Conservation (phyloP, 768 basidiomycete species). For the Mycena indigotica region DNA sequence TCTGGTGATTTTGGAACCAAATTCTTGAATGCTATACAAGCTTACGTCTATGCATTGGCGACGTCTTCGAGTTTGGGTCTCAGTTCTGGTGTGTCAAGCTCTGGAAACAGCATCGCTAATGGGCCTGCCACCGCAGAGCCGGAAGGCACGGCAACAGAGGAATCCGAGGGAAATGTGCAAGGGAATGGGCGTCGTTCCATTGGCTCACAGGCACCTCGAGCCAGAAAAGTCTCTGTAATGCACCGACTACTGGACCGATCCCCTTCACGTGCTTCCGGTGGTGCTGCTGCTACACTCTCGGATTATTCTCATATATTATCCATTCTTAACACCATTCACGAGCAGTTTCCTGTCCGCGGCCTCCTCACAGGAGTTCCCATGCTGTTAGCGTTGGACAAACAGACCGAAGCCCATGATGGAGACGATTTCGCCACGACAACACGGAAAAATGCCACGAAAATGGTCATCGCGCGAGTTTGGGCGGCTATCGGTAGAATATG, state of each 20-base stretch:
- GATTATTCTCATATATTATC: conserved; percentile 76
- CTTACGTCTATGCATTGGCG: conserved; percentile 78
- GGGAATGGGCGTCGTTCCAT: conserved; percentile 49
- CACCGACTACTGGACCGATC: conserved; percentile 53
- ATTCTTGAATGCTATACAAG: conserved; percentile 79
- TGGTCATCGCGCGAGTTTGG: conserved; percentile 69
- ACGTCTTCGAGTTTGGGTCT: conserved; percentile 67
- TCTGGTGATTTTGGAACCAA: conserved; percentile 64
- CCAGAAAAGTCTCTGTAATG: conserved; percentile 59
- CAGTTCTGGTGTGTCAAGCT: conserved; percentile 41
- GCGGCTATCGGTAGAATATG: conserved; percentile 68
- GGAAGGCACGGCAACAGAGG: conserved; percentile 26
- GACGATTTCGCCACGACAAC: conserved; percentile 41
- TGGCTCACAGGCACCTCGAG: conserved; percentile 47
- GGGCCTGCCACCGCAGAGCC: conserved; percentile 33
- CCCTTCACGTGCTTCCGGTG: conserved; percentile 43
- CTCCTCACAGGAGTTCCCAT: conserved; percentile 82
- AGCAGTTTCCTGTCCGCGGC: conserved; percentile 73
- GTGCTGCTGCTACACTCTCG: conserved; percentile 61
- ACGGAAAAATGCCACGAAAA: conserved; percentile 58
- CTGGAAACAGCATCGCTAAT: conserved; percentile 37
- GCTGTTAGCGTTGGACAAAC: conserved; percentile 72
- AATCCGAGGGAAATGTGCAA: conserved; percentile 34
- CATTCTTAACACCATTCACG: conserved; percentile 67
- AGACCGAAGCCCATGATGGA: conserved; percentile 45